phyloP scores from a whole-genome alignment of 768 basidiomycete species.

The Hysterangium stoloniferum region DNA sequence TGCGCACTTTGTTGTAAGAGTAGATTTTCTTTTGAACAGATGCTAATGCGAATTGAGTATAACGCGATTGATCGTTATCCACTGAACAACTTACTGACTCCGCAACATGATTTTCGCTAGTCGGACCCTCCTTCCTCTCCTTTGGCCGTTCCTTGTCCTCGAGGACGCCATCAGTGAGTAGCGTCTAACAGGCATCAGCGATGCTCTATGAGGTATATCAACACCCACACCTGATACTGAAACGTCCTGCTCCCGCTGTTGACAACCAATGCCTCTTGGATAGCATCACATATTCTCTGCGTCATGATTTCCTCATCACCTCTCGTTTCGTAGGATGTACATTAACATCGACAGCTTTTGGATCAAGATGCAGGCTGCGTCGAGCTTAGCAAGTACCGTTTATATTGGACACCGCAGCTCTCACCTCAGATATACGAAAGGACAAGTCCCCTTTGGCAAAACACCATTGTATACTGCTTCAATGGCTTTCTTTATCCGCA shows the following conservation, averaged over 20 bases:
- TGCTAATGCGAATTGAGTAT: constrained; percentile 13
- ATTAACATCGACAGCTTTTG: constrained; percentile 89
- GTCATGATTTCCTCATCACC: constrained; percentile 88
- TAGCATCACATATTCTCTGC: constrained; percentile 61
- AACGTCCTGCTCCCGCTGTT: constrained; percentile 32
- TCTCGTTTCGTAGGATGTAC: constrained; percentile 98
- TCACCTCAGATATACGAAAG: constrained; percentile 95
- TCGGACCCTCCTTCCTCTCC: constrained; percentile 20
- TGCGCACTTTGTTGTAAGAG: constrained; percentile 89
- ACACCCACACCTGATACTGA: constrained; percentile 27
- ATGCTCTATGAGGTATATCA: constrained; percentile 11
- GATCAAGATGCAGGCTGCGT: constrained; percentile 79
- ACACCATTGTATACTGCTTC: constrained; percentile 80
- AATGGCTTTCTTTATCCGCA: constrained; percentile 77
- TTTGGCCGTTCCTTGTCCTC: not conserved
- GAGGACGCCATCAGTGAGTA: constrained; percentile 4
- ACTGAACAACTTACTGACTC: not conserved
- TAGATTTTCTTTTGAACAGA: constrained; percentile 42
- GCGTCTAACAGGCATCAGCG: constrained; percentile 9
- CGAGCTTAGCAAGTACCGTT: too few relatives aligned
- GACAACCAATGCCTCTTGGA: constrained; percentile 58
- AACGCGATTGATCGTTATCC: not conserved
- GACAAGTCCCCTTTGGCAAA: constrained; percentile 81
- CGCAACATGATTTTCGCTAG: constrained; percentile 11
- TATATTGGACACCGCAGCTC: constrained; percentile 13